phyloP scores from a whole-genome alignment of 192 early-diverging fungal genomes.

The Rhizophagus clarus region DNA sequence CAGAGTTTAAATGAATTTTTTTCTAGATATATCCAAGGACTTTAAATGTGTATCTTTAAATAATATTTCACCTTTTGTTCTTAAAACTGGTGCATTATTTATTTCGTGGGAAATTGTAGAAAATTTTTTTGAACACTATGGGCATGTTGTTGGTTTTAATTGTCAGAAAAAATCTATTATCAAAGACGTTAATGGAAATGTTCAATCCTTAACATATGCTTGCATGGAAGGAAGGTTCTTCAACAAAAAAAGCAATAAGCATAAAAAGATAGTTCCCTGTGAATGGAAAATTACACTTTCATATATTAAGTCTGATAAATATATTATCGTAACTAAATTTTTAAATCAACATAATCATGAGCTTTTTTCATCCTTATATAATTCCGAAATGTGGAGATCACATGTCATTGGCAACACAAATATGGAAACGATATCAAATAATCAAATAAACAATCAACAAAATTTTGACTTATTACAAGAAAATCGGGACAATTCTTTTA shows the following conservation, averaged over 20 bases:
- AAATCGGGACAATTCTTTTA: neutral
- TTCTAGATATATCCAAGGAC: neutral
- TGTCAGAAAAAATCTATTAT: neutral
- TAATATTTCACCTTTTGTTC: neutral
- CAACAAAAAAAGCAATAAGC: too few species aligned
- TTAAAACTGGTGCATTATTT: slow-evolving; percentile 10
- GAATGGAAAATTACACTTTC: slow-evolving; percentile 11
- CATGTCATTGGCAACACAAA: neutral
- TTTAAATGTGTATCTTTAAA: neutral
- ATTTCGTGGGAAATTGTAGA: neutral
- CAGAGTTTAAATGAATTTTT: neutral
- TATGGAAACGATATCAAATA: neutral
- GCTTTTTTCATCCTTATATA: neutral
- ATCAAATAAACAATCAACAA: too few species aligned
- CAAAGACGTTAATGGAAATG: neutral
- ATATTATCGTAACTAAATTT: slow-evolving; percentile 1
- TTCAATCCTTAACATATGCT: neutral
- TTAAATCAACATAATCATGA: slow-evolving; percentile 11
- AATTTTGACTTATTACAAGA: neutral
- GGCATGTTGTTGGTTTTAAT: neutral
- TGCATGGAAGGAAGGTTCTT: neutral
- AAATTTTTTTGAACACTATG: slow-evolving; percentile 14
- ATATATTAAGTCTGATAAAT: neutral
- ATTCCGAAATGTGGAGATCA: neutral
- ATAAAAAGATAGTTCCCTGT: neutral